Conservation (phyloP, 192 early-diverging fungal genomes). For the Gonapodya sp. region DNA sequence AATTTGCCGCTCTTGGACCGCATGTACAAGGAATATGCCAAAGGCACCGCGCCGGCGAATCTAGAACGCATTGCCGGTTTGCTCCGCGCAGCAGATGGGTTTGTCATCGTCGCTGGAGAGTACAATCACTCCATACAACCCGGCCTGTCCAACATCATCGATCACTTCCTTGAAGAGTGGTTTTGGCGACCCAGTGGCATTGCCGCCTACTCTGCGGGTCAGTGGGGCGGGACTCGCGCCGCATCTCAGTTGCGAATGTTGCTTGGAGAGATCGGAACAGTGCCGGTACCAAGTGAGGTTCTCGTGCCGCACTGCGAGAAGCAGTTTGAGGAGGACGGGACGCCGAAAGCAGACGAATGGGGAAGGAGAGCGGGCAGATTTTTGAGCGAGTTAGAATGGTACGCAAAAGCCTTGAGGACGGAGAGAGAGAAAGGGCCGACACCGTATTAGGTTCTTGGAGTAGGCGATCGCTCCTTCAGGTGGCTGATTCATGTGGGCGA, state of each 20-base stretch:
- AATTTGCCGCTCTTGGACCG: conserved; percentile 6
- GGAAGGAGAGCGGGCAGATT: conserved; percentile 12
- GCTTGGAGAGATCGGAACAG: conserved; percentile 19
- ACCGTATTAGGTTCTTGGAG: background rate
- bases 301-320: conserved; percentile 14
- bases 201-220: conserved; percentile 21
- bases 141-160: conserved; percentile 24
- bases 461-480: no score
- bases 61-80: conserved; percentile 10
- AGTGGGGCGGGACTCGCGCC: conserved; percentile 24
- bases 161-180: conserved; percentile 25
- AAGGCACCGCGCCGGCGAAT: conserved; percentile 8
- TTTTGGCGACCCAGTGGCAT: conserved; percentile 21
- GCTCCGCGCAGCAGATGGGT: conserved; percentile 20
- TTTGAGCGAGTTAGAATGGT: conserved; percentile 19
- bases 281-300: conserved; percentile 18
- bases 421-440: background rate
- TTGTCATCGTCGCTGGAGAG: conserved; percentile 22
- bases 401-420: conserved; percentile 11
- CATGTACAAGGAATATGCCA: conserved; percentile 8
- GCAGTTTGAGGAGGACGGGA: conserved; percentile 18
- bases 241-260: conserved; percentile 13
- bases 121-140: conserved; percentile 28
- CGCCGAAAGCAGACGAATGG: background rate
- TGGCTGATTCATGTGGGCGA: no score